Evolutionary conservation across 495 filamentous ascomycete genomes (phyloP), one percentile per base, ranked within the genome.

Genomic region (Aspergillus homomorphus): DNA sequence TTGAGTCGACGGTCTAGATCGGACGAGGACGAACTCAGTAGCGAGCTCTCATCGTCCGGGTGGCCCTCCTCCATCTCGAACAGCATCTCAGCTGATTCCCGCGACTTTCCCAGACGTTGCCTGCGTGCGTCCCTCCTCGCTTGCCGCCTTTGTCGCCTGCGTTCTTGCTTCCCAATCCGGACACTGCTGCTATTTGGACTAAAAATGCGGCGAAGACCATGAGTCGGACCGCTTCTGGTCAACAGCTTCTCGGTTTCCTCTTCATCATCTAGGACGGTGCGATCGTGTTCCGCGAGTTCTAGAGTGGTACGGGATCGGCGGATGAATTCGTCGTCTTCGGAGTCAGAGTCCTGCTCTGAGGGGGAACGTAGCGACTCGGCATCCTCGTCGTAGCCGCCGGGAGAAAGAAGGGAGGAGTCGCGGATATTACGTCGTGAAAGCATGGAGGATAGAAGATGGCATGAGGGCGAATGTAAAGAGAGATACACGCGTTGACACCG

Each of bases 21-120:
- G 23, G 73, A 73, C 16, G 78, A 82, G 26, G 59, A 73, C 9
- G 59, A 66, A 66, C 67, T 78, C 63, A 70, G 66, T 42, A 67
- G 66, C 26, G 67, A 77, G 24, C 62, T 66, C 43, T 89, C 87
- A 23, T 87, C 84, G 58, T 87, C 87, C 62, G 85, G 82, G 7
- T 85, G 82, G 16, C 90, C 87, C 64, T 91, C 87, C 66, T 96
- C 90, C 89, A 92, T 92, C 65, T 94, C 89, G 66, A 88, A 90
- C 86, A 96, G 89, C 68, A 93, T 73, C 65, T 87, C 80, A 23
- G 88, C 86, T 63, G 90, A 85, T 65, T 90, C 87, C 7, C 80
- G 82, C 24, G 66, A 62, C 44, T 67, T 68, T 69, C 61, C 80
- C 62, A 69, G 66, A 20, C 53, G 83, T 75, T 53, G 79, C 73